Conservation (phyloP, 257 asterid species). For the Craterostigma plantagineum region DNA sequence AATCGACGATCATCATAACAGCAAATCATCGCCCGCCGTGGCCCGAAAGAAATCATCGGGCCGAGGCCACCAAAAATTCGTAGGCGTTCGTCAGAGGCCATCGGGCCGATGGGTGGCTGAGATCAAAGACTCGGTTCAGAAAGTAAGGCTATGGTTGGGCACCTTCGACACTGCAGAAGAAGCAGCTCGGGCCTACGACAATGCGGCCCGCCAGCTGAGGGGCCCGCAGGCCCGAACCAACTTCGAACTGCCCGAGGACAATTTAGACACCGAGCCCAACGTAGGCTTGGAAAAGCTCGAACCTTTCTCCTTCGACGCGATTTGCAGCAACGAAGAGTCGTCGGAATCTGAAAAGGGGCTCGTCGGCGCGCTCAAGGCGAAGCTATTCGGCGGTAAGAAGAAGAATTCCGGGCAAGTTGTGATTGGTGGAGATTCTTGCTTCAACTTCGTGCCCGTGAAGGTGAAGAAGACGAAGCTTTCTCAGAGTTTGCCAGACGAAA, state of each 20-base stretch:
- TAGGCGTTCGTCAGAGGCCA: slow-evolving; percentile 69
- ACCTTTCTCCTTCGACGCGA: slow-evolving; percentile 57
- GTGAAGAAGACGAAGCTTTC: no score
- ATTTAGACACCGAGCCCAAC: neutral
- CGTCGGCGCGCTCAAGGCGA: slow-evolving; percentile 53
- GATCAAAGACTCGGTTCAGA: slow-evolving; percentile 67
- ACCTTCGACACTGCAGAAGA: slow-evolving; percentile 76
- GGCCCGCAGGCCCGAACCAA: slow-evolving; percentile 61
- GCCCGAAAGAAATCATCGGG: neutral
- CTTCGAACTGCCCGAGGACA: slow-evolving; percentile 29
- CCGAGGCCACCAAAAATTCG: slow-evolving; percentile 50
- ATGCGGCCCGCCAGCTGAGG: slow-evolving; percentile 56
- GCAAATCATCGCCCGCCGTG: neutral
- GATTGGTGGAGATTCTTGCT: no score
- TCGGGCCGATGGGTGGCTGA: slow-evolving; percentile 92
- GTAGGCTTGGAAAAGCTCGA: slow-evolving; percentile 11
- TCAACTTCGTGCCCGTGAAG: no score
- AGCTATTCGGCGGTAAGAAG: slow-evolving; percentile 29
- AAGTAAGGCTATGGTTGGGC: slow-evolving; percentile 71
- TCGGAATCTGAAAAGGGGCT: slow-evolving; percentile 32
- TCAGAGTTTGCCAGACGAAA: no score
- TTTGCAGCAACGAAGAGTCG: slow-evolving; percentile 52
- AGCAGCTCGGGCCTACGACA: slow-evolving; percentile 72
- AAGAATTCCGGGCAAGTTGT: slow-evolving; percentile 5
- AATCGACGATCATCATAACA: no score